A percentile compares a stretch with the other conserved stretches of the same genome.
These are phyloP conservation scores for Quercus glauca DNA, from an alignment of 306 rosid species.

Conservation along the genomic window DNA sequence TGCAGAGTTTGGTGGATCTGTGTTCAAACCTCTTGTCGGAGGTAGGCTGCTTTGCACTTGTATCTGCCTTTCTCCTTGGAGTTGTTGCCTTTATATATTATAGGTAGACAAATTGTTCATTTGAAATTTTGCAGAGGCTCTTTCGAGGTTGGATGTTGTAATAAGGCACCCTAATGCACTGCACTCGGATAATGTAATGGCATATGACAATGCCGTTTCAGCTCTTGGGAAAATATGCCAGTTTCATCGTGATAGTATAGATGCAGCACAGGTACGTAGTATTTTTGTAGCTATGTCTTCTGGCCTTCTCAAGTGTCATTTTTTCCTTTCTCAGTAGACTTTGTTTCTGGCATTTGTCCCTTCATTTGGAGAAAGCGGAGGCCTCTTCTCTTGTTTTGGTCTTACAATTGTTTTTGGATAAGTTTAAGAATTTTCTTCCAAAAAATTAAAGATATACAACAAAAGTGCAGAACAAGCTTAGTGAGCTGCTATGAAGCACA, in stretches of 20 bases:
- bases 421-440: too few relatives aligned
- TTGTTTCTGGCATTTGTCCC: neutral
- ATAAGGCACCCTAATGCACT: constrained; percentile 82
- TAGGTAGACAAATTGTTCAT: constrained; percentile 5
- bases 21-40: constrained; percentile 77
- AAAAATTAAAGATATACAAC: too few relatives aligned
- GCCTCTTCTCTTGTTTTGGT: neutral
- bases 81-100: neutral
- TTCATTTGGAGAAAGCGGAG: neutral
- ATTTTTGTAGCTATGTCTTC: constrained; percentile 10
- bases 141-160: constrained; percentile 80
- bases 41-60: constrained; percentile 41
- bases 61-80: constrained; percentile 5
- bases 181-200: constrained; percentile 77
- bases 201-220: constrained; percentile 96
- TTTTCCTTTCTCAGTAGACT: neutral
- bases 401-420: neutral
- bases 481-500: too few relatives aligned
- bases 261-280: constrained; percentile 74
- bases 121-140: constrained; percentile 69
- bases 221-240: constrained; percentile 91
- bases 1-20: constrained; percentile 93
- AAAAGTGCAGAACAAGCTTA: too few relatives aligned
- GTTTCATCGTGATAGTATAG: constrained; percentile 86
- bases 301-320: neutral